Conservation (phyloP, 106 monocot genomes). For the Apostasia ramifera region DNA sequence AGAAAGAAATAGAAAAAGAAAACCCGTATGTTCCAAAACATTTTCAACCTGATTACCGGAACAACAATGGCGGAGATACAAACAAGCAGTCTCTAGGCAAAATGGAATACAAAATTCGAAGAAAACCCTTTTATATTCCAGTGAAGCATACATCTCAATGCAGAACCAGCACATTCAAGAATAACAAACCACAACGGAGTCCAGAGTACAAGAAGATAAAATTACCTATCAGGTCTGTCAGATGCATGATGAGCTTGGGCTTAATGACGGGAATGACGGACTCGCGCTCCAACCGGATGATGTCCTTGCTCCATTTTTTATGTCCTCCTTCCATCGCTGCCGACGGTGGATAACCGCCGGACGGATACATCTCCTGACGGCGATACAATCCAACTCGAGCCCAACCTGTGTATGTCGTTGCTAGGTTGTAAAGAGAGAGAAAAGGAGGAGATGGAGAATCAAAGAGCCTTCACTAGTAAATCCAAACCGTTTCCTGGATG, state of each 20-base stretch:
- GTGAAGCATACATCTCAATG: background rate
- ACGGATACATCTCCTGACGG: background rate
- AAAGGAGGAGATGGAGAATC: too few species aligned
- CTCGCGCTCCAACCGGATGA: conserved; percentile 66
- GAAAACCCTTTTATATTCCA: background rate
- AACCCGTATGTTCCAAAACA: background rate
- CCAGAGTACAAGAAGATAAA: background rate
- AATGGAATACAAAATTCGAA: too few species aligned
- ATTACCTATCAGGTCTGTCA: conserved; percentile 73
- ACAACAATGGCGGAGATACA: too few species aligned
- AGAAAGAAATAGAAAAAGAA: too few species aligned
- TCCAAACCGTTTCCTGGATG: too few species aligned
- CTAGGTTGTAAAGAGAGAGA: too few species aligned
- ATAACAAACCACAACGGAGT: background rate
- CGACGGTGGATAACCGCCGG: background rate
- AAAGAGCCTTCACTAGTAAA: too few species aligned
- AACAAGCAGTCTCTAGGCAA: background rate
- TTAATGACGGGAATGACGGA: conserved; percentile 83
- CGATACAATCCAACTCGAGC: too few species aligned
- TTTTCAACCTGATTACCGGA: background rate
- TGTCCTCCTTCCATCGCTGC: conserved; percentile 1
- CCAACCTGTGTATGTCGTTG: too few species aligned
- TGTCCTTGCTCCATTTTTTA: conserved; percentile 44
- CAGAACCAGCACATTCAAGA: background rate
- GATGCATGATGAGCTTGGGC: conserved; percentile 77